Evolutionary conservation across 1,284 basidiomycete species (phyloP), one percentile per base, ranked within the genome.

Genomic region (Garcileccinum viscosum): DNA sequence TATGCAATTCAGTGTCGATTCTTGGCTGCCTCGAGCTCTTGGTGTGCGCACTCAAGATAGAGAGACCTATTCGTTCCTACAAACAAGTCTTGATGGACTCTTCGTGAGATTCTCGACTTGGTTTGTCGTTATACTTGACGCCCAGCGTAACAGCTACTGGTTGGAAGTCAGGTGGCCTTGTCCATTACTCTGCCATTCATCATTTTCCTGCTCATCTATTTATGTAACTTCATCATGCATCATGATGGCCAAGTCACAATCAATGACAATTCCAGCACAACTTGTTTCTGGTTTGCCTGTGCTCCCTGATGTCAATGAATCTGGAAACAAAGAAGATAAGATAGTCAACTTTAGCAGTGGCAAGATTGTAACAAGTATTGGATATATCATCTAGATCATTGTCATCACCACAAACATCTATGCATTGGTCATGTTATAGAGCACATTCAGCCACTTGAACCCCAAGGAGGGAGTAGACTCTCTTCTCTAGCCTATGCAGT

Each of bases 181-280:
- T 93, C 92, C 56, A 89, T 99, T 75, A 90, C 96, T 5, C 88
- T 99, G 22, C 97, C 97, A 0, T 97, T 96, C 79, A 88, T 96
- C 78, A 88, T 91, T 24, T 86, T 53, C 74, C 95, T 95, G 1
- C 86, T 96, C 63, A 83, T 97, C 42, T 94, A 86, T 75, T 85
- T 95, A n/a, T n/a, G n/a, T n/a, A 72, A 95, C 94, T 14, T 89
- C 86, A 6, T 88, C 88, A 70, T 79, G 84, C 15, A 84, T 95
- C 70, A 96, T 96, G 94, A 84, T 84, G 6, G 89, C 91, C 71
- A 78, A 75, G 65, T 66, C 68, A 22, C 8, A 2, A 19, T 35
- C 63, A 8, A 50, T 58, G 9, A 42, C 22, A 3, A 24, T 67
- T 24, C 27, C 63, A 32, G 33, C 64, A 11, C 67, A 64, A 27